Evolutionary conservation across 148 eudicot genomes (phyloP).

Genomic region (Fallopia convolvulus): DNA sequence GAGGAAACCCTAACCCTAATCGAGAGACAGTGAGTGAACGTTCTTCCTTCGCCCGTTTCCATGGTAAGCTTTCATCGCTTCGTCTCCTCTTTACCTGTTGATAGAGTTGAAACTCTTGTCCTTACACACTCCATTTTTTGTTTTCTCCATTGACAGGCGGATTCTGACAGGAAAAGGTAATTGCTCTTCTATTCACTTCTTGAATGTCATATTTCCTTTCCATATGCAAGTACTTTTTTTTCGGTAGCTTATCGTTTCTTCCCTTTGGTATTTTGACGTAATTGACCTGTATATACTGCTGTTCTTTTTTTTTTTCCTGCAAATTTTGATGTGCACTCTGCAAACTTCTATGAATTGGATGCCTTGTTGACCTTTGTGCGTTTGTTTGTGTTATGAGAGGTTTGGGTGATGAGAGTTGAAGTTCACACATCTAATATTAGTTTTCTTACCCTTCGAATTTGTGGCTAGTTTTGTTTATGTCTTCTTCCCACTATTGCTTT

Average conservation of each 20-base stretch:
- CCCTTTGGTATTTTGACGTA: background rate
- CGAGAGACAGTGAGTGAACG: background rate
- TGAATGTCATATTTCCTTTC: background rate
- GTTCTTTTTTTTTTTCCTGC: background rate
- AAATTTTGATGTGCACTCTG: background rate
- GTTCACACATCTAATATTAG: background rate
- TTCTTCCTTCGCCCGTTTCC: background rate
- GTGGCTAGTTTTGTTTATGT: background rate
- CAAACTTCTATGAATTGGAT: background rate
- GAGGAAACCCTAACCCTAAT: constrained; percentile 5
- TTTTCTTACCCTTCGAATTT: background rate
- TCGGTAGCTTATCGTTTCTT: background rate
- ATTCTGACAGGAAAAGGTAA: constrained; percentile 10
- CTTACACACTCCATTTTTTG: background rate
- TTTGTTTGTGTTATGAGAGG: background rate
- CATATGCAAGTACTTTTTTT: background rate
- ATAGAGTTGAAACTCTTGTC: background rate
- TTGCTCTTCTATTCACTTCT: background rate
- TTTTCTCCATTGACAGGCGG: background rate
- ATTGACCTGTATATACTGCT: background rate
- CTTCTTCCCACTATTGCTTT: background rate
- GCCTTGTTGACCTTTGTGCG: background rate
- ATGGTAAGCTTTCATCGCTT: background rate
- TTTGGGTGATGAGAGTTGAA: background rate
- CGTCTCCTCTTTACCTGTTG: background rate